Evolutionary conservation across 2,329 filamentous ascomycete species (phyloP), one percentile per base, ranked within the genome.

Genomic region (Diplodia scrobiculata): DNA sequence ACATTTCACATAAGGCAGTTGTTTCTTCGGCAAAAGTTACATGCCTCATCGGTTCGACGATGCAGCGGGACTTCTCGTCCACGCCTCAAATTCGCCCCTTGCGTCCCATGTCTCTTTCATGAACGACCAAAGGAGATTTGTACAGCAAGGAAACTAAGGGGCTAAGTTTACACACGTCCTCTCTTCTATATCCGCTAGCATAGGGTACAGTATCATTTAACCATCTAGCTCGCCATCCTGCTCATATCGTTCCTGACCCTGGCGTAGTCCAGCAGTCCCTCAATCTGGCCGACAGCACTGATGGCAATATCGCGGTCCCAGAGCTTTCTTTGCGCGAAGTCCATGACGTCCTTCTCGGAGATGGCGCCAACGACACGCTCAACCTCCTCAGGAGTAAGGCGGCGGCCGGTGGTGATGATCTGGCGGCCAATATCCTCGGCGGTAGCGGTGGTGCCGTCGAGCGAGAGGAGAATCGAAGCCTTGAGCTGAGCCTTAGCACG

Each of bases 401-500:
- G 89, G 75, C 93, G 91, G 78, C 95, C 95, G 67, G 95, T 98
- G 76, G 93, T 98, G 83, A 99, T 89, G 81, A 99, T 92, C 84
- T 99, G 95, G 80, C 95, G 91, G 76, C 95, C 95, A 79, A 99
- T 97, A 79, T 99, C 95, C 85, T 99, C 95, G 68, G 95, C 95
- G 65, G 97, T 90, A 73, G 95, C 92, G 58, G 95, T 98, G 77
- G 95, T 98, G 79, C 93, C 96, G 79, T 99, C 95, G 36, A 99
- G 91, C 63, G 92, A 96, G 71, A 99, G 89, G 69, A 99, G 91
- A 76, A 99, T 93, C 65, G 93, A 97, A 69, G 95, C 95, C 88
- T 99, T 99, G 75, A 99, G 89, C 84, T 99, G 95, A 70, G 95
- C 91, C 88, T 99, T 99, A 81, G 95, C 95, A 73, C 95, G 94